Evolutionary conservation across 495 filamentous ascomycete genomes (phyloP).

Genomic region (Neurospora tetraspora): DNA sequence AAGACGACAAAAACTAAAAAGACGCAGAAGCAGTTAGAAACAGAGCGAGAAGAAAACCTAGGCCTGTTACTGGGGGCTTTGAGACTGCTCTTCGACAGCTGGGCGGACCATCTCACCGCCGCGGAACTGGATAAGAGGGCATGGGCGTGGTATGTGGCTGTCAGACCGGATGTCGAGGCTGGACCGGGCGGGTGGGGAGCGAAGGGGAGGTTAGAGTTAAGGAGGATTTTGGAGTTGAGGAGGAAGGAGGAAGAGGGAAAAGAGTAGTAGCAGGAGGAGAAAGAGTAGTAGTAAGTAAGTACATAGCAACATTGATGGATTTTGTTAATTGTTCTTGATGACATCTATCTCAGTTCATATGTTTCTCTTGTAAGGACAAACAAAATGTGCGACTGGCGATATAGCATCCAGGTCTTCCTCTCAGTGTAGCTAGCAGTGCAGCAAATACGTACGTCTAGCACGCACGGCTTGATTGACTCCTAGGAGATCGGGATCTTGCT

Average conservation of each 20-base stretch:
- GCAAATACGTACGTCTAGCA: no score
- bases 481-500: not conserved
- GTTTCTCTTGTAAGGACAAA: no score
- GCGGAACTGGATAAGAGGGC: slow-evolving; percentile 62
- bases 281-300: no score
- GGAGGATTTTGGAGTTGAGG: slow-evolving; percentile 54
- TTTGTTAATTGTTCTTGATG: no score
- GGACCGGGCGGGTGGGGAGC: slow-evolving; percentile 73
- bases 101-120: slow-evolving; percentile 45
- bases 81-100: slow-evolving; percentile 59
- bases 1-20: slow-evolving; percentile 37
- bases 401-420: no score
- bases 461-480: no score
- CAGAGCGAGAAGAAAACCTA: slow-evolving; percentile 57
- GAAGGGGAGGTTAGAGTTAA: slow-evolving; percentile 57
- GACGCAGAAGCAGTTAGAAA: slow-evolving; percentile 31
- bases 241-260: no score
- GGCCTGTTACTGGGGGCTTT: slow-evolving; percentile 54
- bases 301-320: no score
- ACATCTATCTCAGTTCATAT: no score
- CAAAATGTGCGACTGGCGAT: no score
- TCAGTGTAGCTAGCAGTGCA: no score
- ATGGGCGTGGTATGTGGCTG: slow-evolving; percentile 71
- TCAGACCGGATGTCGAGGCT: slow-evolving; percentile 60
- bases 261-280: no score